Base-by-base conservation (phyloP, 1,139 yeast genomes). In the Geotrichum klebahnii region DNA sequence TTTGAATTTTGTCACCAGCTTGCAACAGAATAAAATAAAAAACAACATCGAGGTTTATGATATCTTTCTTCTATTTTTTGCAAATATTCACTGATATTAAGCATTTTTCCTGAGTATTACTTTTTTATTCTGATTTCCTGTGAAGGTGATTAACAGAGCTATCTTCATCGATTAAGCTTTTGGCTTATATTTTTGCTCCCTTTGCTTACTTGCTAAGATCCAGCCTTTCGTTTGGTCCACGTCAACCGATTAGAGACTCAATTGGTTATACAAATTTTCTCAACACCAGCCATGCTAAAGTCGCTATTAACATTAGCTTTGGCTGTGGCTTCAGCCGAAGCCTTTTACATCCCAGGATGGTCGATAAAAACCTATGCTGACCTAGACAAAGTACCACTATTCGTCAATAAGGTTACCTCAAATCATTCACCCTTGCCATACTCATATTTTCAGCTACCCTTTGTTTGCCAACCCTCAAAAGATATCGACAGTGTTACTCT, bases 361-460 rank as follows among this genome's bases (percentile, higher is more conserved):
- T 60, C 65, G 4, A 57, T 63, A 46, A 61, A 61, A 44, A 57
- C 68, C 1, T 67, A 66, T 48, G 59, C 58, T 40, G 60, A 68
- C 9, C 86, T 85, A 1, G 88, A 87, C 23, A 69, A 67, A 42
- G 88, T 89, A 2, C 84, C 84, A 22, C 67, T 89, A 23, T 67
- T 81, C 32, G 89, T 86, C 38, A 88, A 88, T 67, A 84, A 87
- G 59, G 81, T 85, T 1, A 88, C 84, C 56, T 82, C 94, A 0
- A 90, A 84, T 58, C 70, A 77, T 28, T 82, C 89, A 1, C 90
- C 84, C 60, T 70, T 84, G n/a, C 94, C 95, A 0, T 85, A 74
- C 63, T 81, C 85, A 1, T 89, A 85, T 64, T 80, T 82, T 64
- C 86, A 81, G 53, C 71, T 88, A 47, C 87, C 87, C 1, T 89